phyloP scores from a whole-genome alignment of 2,329 filamentous ascomycete genomes.

The Fusarium cicatricum region DNA sequence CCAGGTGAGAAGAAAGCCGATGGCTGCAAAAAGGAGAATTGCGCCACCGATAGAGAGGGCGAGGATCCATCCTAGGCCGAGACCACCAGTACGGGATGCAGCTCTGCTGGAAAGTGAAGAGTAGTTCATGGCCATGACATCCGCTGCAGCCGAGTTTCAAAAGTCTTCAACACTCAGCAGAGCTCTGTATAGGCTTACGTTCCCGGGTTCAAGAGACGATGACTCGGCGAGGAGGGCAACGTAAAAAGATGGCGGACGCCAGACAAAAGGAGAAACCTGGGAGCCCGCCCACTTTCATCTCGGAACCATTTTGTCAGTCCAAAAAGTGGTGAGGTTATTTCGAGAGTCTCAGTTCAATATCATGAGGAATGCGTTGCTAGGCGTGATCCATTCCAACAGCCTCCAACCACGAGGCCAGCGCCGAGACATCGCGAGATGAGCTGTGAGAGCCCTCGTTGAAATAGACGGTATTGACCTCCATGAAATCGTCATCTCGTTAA shows the following conservation, averaged over 20 bases:
- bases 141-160: conserved; percentile 16
- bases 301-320: conserved; percentile 12
- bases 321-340: conserved; percentile 38
- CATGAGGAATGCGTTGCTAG: conserved; percentile 52
- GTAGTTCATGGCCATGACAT: conserved; percentile 22
- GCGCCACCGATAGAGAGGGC: conserved; percentile 59
- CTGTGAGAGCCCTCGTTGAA: neutral
- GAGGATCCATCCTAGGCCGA: conserved; percentile 52
- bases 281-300: conserved; percentile 36
- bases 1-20: conserved; percentile 56
- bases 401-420: conserved; percentile 24
- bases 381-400: conserved; percentile 48
- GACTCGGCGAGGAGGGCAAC: conserved; percentile 25
- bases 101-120: conserved; percentile 13
- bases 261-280: conserved; percentile 27
- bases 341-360: conserved; percentile 43
- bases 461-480: neutral
- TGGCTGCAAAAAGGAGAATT: conserved; percentile 52
- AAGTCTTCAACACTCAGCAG: conserved; percentile 11
- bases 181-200: conserved; percentile 9
- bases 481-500: conserved; percentile 3
- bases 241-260: conserved; percentile 16
- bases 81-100: conserved; percentile 19
- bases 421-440: conserved; percentile 21
- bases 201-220: conserved; percentile 7